Evolutionary conservation across 768 basidiomycete species (phyloP).

Genomic region (Russula emetica): DNA sequence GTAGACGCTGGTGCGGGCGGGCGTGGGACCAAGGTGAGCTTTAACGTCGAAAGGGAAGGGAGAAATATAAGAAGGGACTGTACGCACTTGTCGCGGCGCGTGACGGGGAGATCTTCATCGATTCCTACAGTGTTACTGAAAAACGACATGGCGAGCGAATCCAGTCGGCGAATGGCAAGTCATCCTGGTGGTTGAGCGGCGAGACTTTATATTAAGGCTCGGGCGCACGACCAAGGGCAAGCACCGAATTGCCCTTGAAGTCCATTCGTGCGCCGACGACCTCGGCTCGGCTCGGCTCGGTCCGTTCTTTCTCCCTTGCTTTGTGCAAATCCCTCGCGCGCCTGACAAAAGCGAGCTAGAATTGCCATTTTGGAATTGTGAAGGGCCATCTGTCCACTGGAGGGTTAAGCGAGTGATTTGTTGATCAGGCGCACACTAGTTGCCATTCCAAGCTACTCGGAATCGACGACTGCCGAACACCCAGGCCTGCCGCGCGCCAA

Average conservation of each 20-base stretch:
- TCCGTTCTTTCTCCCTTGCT: too few species aligned
- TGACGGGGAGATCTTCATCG: conserved; percentile 18
- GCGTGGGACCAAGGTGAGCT: neutral
- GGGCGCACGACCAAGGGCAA: neutral
- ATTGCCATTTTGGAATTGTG: too few species aligned
- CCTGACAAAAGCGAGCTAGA: too few species aligned
- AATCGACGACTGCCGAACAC: too few species aligned
- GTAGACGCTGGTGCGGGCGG: neutral
- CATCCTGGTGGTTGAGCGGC: neutral
- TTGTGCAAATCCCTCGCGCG: neutral
- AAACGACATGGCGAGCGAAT: neutral
- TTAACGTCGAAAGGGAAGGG: neutral
- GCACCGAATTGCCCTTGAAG: neutral
- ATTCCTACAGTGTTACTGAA: neutral
- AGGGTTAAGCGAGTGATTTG: too few species aligned
- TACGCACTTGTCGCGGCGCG: conserved; percentile 8
- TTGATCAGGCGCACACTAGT: too few species aligned
- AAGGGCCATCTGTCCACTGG: too few species aligned
- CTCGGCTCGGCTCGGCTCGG: too few species aligned
- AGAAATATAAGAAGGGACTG: too few species aligned
- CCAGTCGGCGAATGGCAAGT: neutral
- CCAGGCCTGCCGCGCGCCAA: too few species aligned
- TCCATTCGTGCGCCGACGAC: neutral
- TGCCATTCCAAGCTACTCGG: too few species aligned
- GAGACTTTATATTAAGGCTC: neutral